Percentiles rank a stretch among this genome's conserved stretches.
Evolutionary conservation across 805 yeast species (phyloP).

Genomic region (Komagataella pastoris): DNA sequence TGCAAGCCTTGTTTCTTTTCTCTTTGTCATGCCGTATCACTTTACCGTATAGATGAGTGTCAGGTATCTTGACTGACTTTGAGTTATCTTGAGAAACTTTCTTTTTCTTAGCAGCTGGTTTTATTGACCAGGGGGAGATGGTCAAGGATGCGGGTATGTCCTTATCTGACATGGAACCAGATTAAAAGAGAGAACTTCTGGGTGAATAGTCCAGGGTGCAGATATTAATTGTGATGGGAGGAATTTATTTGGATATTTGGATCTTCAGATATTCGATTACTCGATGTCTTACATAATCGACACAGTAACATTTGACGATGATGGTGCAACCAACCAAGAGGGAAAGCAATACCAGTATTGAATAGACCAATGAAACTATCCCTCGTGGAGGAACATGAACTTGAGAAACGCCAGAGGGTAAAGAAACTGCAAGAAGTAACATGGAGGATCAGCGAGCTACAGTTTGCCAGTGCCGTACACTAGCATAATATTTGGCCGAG

Average conservation of each 20-base stretch:
- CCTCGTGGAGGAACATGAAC: background rate
- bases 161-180: background rate
- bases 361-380: background rate
- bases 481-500: too few species aligned
- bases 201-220: background rate
- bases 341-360: too few species aligned
- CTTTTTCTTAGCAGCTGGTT: background rate
- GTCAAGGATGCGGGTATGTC: background rate
- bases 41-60: background rate
- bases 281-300: background rate
- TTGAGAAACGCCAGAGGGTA: too few species aligned
- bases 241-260: too few species aligned
- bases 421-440: too few species aligned
- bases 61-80: background rate
- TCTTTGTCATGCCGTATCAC: constrained; percentile 7
- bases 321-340: background rate
- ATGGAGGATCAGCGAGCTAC: too few species aligned
- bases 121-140: background rate
- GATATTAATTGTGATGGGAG: background rate
- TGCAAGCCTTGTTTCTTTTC: constrained; percentile 40
- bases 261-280: background rate
- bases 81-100: background rate
- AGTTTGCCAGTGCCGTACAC: too few species aligned
- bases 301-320: background rate
- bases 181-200: background rate